Evolutionary conservation across 2,329 filamentous ascomycete species (phyloP), one percentile per base, ranked within the genome.

Genomic region (Grosmannia penicillata): DNA sequence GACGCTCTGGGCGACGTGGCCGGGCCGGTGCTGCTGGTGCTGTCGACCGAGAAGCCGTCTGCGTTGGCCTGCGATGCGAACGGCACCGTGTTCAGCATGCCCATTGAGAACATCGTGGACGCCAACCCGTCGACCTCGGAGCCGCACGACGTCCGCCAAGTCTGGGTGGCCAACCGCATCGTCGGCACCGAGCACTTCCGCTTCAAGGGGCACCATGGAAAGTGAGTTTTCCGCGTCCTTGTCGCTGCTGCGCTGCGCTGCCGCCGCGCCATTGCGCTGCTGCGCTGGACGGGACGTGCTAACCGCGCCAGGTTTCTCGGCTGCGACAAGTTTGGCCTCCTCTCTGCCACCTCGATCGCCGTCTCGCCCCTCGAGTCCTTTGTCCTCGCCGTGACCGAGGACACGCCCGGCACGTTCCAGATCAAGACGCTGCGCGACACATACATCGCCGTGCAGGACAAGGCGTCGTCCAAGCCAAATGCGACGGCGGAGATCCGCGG

Each of bases 91-190:
- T 98, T 93, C 57, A 70, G 82, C 6, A 76, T 82, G 48, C 63
- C 69, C 13, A 63, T 98, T 36, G 85, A 93, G 63, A 95, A 96
- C 54, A 78, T 94, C 26, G 72, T 94, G 43, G 87, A 95, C 41
- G 76, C 68, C 21, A 81, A 93, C 53, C 72, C 83, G 4, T 57
- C 69, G n/a, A 94, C 77, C 6, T 85, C 89, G 8, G 91, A 98
- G 60, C 91, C 91, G 36, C 87, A 95, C 57, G 87, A 96, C 56
- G 87, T 96, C 43, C 70, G 89, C 43, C 87, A 95, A 62, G 91
- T 98, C 14, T 98, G 89, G 83, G 75, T 96, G 47, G 85, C 83
- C 43, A 93, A 82, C 49, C 73, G 72, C 47, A 78, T 95, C 11
- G 73, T 79, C 1, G 89, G 89, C 4, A 89, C 82, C 1, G 83